A percentile compares a stretch with the other conserved stretches of the same genome.
Evolutionary conservation across 495 filamentous ascomycete genomes (phyloP).

Genomic region (Terfezia boudieri): DNA sequence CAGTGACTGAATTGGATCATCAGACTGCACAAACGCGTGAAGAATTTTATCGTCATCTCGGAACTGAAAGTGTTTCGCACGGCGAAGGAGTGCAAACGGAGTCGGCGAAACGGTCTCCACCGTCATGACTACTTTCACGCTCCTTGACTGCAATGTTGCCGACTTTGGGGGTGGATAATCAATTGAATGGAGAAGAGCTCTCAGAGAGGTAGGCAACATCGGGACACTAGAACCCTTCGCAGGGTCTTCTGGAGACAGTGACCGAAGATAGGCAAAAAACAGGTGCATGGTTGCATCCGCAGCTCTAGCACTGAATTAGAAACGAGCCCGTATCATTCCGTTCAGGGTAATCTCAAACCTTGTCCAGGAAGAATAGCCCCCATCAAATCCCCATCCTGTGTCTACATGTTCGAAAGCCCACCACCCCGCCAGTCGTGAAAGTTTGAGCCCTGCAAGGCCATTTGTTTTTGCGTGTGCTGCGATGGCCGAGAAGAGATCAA

Average conservation of each 20-base stretch:
- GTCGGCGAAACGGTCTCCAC: conserved; percentile 90
- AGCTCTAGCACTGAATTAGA: conserved; percentile 30
- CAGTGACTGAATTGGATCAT: conserved; percentile 69
- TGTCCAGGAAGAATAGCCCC: conserved; percentile 73
- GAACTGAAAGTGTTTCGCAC: conserved; percentile 89
- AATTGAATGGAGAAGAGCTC: conserved; percentile 72
- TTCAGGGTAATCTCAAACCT: conserved; percentile 22
- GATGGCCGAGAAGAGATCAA: conserved; percentile 70
- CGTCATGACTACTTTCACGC: conserved; percentile 85
- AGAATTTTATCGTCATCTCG: conserved; percentile 66
- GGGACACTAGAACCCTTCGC: conserved; percentile 50
- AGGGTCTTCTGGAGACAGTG: conserved; percentile 51
- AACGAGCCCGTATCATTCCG: conserved; percentile 8
- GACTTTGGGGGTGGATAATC: conserved; percentile 82
- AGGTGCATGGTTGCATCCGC: conserved; percentile 91
- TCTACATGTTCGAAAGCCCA: conserved; percentile 93
- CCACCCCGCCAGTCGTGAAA: conserved; percentile 91
- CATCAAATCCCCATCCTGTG: conserved; percentile 76
- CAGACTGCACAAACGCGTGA: conserved; percentile 62
- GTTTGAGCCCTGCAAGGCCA: conserved; percentile 76
- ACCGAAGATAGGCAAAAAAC: conserved; percentile 93
- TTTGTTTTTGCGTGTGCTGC: conserved; percentile 73
- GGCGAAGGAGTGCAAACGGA: conserved; percentile 71
- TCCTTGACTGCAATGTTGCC: conserved; percentile 51
- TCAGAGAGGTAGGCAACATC: conserved; percentile 66